Conservation (phyloP, 2,329 filamentous ascomycete genomes). For the Ophiostoma novo-ulmi region DNA sequence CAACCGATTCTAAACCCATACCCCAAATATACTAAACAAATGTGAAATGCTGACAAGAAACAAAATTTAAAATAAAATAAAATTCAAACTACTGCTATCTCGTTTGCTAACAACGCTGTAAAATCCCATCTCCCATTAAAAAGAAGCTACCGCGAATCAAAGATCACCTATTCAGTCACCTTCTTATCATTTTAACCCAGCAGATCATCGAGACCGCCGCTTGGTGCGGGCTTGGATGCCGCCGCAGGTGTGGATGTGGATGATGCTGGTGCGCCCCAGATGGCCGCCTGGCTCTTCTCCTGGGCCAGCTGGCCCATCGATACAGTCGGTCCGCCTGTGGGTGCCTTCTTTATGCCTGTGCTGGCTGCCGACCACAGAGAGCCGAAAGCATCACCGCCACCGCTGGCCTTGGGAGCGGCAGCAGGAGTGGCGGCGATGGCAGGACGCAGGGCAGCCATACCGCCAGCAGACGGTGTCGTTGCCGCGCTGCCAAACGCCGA, state of each 20-base stretch:
- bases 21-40: no score
- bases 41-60: neutral
- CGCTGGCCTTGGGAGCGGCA: conserved; percentile 48
- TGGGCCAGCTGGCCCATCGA: conserved; percentile 94
- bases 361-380: conserved; percentile 76
- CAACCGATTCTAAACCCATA: no score
- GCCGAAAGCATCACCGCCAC: conserved; percentile 81
- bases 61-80: neutral
- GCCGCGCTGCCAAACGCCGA: conserved; percentile 28
- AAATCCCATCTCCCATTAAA: neutral
- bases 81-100: neutral
- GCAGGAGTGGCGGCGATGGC: conserved; percentile 22
- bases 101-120: conserved; percentile 8
- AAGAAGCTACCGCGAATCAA: neutral
- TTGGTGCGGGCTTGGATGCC: conserved; percentile 28
- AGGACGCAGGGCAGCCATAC: conserved; percentile 31
- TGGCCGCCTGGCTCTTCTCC: conserved; percentile 89
- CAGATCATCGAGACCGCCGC: conserved; percentile 45
- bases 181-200: conserved; percentile 38
- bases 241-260: conserved; percentile 30
- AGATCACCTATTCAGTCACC: neutral
- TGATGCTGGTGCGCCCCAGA: conserved; percentile 73
- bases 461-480: conserved; percentile 28
- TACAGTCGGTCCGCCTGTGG: conserved; percentile 62
- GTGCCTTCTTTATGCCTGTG: conserved; percentile 67